A percentile compares a stretch with the other conserved stretches of the same genome.
Conservation (phyloP, 2,329 filamentous ascomycete species). For the Sordariomycetes sp. region DNA sequence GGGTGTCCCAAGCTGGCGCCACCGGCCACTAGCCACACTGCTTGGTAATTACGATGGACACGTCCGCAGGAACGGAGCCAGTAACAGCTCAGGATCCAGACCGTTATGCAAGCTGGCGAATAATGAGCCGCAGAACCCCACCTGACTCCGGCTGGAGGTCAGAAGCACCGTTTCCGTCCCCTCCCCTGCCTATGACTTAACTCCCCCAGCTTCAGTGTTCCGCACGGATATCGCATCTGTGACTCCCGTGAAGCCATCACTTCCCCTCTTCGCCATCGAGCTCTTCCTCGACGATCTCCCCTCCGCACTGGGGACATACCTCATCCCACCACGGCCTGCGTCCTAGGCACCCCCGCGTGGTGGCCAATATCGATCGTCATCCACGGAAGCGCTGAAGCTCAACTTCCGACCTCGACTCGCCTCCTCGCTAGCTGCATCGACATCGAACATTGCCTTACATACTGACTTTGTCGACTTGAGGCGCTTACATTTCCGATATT, state of each 20-base stretch:
- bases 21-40: not conserved
- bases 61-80: not conserved
- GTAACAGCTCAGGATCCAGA: not conserved
- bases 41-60: not conserved
- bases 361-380: not conserved
- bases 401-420: not conserved
- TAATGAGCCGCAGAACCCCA: not conserved
- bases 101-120: not conserved
- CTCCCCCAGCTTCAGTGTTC: not conserved
- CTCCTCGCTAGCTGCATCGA: slow-evolving; percentile 45
- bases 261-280: not conserved
- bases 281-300: not conserved
- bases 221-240: not conserved
- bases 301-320: not conserved
- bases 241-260: not conserved
- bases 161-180: not conserved
- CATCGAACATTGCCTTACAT: slow-evolving; percentile 65
- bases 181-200: not conserved
- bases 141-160: not conserved
- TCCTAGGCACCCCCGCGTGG: not conserved
- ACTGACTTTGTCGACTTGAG: slow-evolving; percentile 41
- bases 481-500: not conserved
- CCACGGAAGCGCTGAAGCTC: not conserved
- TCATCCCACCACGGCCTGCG: not conserved
- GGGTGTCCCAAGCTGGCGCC: not conserved